Conservation (phyloP, 164 flowering plant species). For the Cinnamomum chago region DNA sequence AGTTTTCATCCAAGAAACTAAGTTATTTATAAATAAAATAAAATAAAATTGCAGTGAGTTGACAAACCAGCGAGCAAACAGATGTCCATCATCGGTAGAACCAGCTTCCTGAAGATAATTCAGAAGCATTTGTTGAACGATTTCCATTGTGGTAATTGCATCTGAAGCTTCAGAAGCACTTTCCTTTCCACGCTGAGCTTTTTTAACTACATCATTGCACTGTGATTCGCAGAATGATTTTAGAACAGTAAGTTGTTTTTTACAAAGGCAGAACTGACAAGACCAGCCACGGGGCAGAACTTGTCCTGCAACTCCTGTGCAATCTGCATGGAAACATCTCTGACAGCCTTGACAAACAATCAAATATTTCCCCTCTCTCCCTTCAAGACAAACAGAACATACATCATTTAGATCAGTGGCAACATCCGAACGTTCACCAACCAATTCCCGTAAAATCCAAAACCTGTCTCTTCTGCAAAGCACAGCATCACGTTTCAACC, state of each 20-base stretch:
- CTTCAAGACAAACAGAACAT: slow-evolving; percentile 69
- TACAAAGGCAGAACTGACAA: slow-evolving; percentile 72
- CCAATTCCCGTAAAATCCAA: slow-evolving; percentile 69
- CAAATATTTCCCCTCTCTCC: slow-evolving; percentile 40
- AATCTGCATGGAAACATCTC: slow-evolving; percentile 76
- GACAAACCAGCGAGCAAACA: slow-evolving; percentile 84
- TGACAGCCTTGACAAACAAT: slow-evolving; percentile 69
- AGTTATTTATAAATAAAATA: no score
- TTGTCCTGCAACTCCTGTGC: slow-evolving; percentile 65
- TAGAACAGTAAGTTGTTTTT: slow-evolving; percentile 70
- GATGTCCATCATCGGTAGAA: slow-evolving; percentile 68
- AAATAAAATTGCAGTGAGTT: neutral
- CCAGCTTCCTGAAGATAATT: slow-evolving; percentile 74
- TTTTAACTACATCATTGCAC: slow-evolving; percentile 33
- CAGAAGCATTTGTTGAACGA: slow-evolving; percentile 83
- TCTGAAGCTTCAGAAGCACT: slow-evolving; percentile 32
- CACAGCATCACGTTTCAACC: slow-evolving; percentile 84
- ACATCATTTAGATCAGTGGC: slow-evolving; percentile 37
- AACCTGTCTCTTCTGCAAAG: slow-evolving; percentile 50
- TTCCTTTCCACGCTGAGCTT: slow-evolving; percentile 16
- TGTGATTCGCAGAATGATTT: slow-evolving; percentile 64
- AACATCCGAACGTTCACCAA: slow-evolving; percentile 27
- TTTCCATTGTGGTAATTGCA: slow-evolving; percentile 47
- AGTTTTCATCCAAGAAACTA: neutral
- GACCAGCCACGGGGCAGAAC: slow-evolving; percentile 43